phyloP scores from a whole-genome alignment of 2,329 filamentous ascomycete species.

The Sclerotinia glacialis region DNA sequence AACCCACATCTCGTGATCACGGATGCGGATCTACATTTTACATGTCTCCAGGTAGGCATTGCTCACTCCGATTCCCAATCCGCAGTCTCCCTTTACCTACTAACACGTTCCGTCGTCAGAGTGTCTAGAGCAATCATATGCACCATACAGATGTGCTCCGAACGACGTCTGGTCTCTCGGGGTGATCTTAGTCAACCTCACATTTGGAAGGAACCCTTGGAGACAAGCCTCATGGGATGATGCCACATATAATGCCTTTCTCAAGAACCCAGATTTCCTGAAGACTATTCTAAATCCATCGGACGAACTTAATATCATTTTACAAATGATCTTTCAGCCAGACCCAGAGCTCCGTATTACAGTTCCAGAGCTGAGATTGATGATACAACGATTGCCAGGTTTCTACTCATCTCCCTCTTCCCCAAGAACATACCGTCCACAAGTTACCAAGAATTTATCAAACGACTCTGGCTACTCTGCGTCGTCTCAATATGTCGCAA shows the following conservation, averaged over 20 bases:
- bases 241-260: conserved; percentile 89
- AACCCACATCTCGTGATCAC: conserved; percentile 84
- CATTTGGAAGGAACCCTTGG: conserved; percentile 97
- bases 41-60: conserved; percentile 92
- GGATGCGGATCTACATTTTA: conserved; percentile 98
- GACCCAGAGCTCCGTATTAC: conserved; percentile 81
- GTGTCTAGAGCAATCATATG: conserved; percentile 77
- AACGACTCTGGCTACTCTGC: conserved; percentile 13
- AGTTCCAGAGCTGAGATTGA: conserved; percentile 71
- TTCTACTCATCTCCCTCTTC: conserved; percentile 26
- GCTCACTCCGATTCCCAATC: conserved; percentile 6
- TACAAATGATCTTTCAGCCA: conserved; percentile 82
- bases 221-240: conserved; percentile 93
- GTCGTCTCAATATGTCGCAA: background rate
- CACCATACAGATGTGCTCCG: conserved; percentile 82
- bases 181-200: conserved; percentile 95
- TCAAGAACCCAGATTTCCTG: conserved; percentile 80
- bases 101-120: conserved; percentile 54
- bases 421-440: background rate
- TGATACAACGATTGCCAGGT: conserved; percentile 65
- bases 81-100: conserved; percentile 22
- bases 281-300: conserved; percentile 91
- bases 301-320: conserved; percentile 81
- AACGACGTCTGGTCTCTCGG: conserved; percentile 99
- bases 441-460: background rate